Base-by-base conservation (phyloP, 1,284 basidiomycete species). In the Apiotrichum porosum region DNA sequence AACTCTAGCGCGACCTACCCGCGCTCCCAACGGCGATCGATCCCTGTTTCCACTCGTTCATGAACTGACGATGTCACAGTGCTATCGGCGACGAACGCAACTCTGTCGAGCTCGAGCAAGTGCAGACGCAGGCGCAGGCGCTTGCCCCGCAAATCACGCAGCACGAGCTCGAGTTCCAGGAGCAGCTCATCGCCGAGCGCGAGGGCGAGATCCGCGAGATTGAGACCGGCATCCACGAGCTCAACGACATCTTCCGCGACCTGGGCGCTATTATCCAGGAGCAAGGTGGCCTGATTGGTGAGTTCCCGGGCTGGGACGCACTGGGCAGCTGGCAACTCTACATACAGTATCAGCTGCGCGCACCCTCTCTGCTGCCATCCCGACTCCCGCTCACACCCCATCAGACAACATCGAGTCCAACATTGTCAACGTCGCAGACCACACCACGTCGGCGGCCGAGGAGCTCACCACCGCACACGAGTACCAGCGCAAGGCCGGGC, bases 361-460 rank as follows among this genome's bases (percentile, higher is more conserved):
- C n/a, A n/a, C n/a, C n/a, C n/a, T n/a, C n/a, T n/a, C n/a, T n/a
- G n/a, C n/a, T n/a, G n/a, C 31, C 14, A 12, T 18, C 30, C 34
- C 9, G 14, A 15, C 28, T 44, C 19, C 14, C 23, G 15, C 36
- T 44, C 17, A 34, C 26, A 15, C 17, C n/a, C n/a, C n/a, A n/a
- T n/a, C 64, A 94, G 94, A 98, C 68, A 97, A 97, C 64, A 97
- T 99, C 66, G 92, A 97, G 70, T 85, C 84, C 51, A 98, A 99
- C 65, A 86, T 99, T 37, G 85, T 84, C 18, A 86, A 83, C 0
- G 86, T 97, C 37, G 84, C 86, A 0, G 81, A 81, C 14, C 88
- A 97, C 67, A 93, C 90, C 0, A 77, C 81, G 2, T 84, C 83
- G 30, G 95, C 93, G 10, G 84, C 88, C 6, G 82, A 87, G 52